These are phyloP conservation scores for Balamuthia mandrillaris DNA, from an alignment of 208 protist species.

Conservation along the genomic window DNA sequence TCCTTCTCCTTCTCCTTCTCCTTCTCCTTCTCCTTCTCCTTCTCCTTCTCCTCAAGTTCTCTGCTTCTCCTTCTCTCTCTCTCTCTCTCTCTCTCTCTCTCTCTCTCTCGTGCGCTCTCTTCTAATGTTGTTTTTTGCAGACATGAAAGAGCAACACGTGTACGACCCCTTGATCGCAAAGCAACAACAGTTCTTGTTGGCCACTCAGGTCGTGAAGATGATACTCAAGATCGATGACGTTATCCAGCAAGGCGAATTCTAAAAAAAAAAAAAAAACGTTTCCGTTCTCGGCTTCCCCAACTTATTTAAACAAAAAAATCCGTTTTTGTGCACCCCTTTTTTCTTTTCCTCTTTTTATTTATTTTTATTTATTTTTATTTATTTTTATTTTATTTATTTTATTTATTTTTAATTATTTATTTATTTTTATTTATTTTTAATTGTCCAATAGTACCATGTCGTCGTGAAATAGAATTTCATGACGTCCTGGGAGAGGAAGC, in stretches of 20 bases:
- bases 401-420: not conserved
- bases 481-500: not conserved
- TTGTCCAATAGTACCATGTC: not conserved
- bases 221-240: conserved; percentile 41
- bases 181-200: conserved; percentile 97
- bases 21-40: not conserved
- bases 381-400: not conserved
- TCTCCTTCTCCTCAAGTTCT: not conserved
- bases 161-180: conserved; percentile 98
- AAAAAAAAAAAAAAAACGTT: no score
- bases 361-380: not conserved
- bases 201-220: conserved; percentile 90
- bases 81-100: no score
- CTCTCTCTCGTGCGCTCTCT: not conserved
- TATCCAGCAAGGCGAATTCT: not conserved
- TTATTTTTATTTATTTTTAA: not conserved
- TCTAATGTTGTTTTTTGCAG: conserved; percentile 57
- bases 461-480: not conserved
- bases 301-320: no score
- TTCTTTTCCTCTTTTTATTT: not conserved
- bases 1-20: not conserved
- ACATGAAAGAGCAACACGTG: conserved; percentile 97
- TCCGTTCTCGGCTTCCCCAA: no score
- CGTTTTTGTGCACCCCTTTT: not conserved
- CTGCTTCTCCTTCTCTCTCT: not conserved